These are phyloP conservation scores for Citrus sinensis DNA, from an alignment of 345 rosid species.

Conservation along the genomic window DVS_A1.0 CM039163.1:4355501-4356000, in stretches of 20 bases:
- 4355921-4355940: slow-evolving; percentile 52
- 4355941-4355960: slow-evolving; percentile 64
- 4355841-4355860: slow-evolving; percentile 52
- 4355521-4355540: slow-evolving; percentile 47
- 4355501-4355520: slow-evolving; percentile 49
- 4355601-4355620: slow-evolving; percentile 45
- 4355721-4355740: slow-evolving; percentile 28
- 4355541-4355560: slow-evolving; percentile 47
- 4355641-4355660: slow-evolving; percentile 38
- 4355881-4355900: slow-evolving; percentile 54
- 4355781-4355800: slow-evolving; percentile 47
- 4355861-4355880: slow-evolving; percentile 56
- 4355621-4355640: slow-evolving; percentile 49
- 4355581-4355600: slow-evolving; percentile 47
- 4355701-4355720: slow-evolving; percentile 26
- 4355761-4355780: slow-evolving; percentile 59
- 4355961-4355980: slow-evolving; percentile 57
- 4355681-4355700: slow-evolving; percentile 51
- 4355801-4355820: slow-evolving; percentile 31
- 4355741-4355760: slow-evolving; percentile 59
- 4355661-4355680: slow-evolving; percentile 48
- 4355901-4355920: slow-evolving; percentile 55
- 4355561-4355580: slow-evolving; percentile 54
- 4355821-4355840: slow-evolving; percentile 40
- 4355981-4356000: slow-evolving; percentile 53